phyloP scores from a whole-genome alignment of 768 basidiomycete genomes.

The Pleurotus cornucopiae region DNA sequence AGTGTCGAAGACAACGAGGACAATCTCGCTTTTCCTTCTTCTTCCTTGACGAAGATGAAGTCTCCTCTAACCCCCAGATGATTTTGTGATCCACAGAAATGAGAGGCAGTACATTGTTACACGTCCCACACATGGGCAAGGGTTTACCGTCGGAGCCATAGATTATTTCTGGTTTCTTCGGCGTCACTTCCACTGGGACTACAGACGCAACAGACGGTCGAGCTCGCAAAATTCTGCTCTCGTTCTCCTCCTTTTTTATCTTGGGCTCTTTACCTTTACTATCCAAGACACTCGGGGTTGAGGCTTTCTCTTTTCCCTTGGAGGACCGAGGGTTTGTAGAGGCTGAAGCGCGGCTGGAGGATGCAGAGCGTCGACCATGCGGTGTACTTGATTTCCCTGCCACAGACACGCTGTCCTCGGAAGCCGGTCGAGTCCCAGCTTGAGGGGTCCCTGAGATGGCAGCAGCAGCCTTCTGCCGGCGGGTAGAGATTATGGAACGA shows the following conservation, averaged over 20 bases:
- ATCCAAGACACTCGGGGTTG: slow-evolving; percentile 8
- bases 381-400: slow-evolving; percentile 23
- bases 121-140: slow-evolving; percentile 69
- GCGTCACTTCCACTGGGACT: slow-evolving; percentile 30
- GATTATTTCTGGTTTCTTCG: slow-evolving; percentile 33
- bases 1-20: slow-evolving; percentile 77
- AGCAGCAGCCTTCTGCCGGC: slow-evolving; percentile 42
- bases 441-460: slow-evolving; percentile 18
- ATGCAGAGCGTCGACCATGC: slow-evolving; percentile 19
- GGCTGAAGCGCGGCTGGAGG: slow-evolving; percentile 10
- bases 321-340: slow-evolving; percentile 4
- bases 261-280: slow-evolving; percentile 31
- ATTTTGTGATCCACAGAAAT: slow-evolving; percentile 73
- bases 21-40: slow-evolving; percentile 67
- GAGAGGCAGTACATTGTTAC: slow-evolving; percentile 66
- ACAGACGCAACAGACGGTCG: slow-evolving; percentile 36
- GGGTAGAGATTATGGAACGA: slow-evolving; percentile 58
- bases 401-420: slow-evolving; percentile 37
- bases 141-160: slow-evolving; percentile 63
- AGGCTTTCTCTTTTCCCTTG: slow-evolving; percentile 10
- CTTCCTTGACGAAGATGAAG: slow-evolving; percentile 39
- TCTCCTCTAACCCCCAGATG: slow-evolving; percentile 68
- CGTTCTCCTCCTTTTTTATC: slow-evolving; percentile 38
- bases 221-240: slow-evolving; percentile 46
- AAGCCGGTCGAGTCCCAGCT: slow-evolving; percentile 43